A percentile compares a stretch with the other conserved stretches of the same genome.
Evolutionary conservation across 2,329 filamentous ascomycete genomes (phyloP).

Genomic region (Cytospora mali): DNA sequence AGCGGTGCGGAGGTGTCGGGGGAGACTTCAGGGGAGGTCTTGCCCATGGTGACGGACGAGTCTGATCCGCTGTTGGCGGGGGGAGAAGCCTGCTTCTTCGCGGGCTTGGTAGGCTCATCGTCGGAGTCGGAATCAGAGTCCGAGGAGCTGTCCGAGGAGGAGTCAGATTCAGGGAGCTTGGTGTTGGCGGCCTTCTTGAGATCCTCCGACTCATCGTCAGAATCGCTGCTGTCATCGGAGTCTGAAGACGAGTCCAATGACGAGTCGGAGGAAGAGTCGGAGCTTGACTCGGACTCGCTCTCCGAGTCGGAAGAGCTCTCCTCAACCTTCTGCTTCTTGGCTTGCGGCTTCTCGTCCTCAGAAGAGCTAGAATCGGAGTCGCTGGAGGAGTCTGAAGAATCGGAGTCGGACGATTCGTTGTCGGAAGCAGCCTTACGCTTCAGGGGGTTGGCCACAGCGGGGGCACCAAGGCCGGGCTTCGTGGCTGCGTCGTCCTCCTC

Average conservation of each 20-base stretch:
- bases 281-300: too few relatives aligned
- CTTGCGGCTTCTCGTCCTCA: conserved; percentile 49
- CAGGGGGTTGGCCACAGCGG: conserved; percentile 42
- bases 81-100: conserved; percentile 33
- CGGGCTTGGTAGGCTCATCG: conserved; percentile 32
- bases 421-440: conserved; percentile 58
- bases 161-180: conserved; percentile 39
- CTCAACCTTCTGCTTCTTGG: conserved; percentile 57
- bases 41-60: conserved; percentile 22
- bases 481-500: conserved; percentile 31
- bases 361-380: conserved; percentile 47
- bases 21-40: background rate
- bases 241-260: conserved; percentile 38
- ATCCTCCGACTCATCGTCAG: conserved; percentile 30
- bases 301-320: conserved; percentile 30
- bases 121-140: conserved; percentile 45
- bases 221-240: conserved; percentile 38
- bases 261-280: conserved; percentile 37
- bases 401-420: conserved; percentile 42
- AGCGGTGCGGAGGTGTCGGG: conserved; percentile 45
- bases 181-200: conserved; percentile 33
- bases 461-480: conserved; percentile 30
- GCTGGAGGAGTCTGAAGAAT: conserved; percentile 36
- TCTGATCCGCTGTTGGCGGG: conserved; percentile 39
- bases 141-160: conserved; percentile 47